Base-by-base conservation (phyloP, 371 early-diverging fungal genomes). In the Syncephalastrum monosporum region DNA sequence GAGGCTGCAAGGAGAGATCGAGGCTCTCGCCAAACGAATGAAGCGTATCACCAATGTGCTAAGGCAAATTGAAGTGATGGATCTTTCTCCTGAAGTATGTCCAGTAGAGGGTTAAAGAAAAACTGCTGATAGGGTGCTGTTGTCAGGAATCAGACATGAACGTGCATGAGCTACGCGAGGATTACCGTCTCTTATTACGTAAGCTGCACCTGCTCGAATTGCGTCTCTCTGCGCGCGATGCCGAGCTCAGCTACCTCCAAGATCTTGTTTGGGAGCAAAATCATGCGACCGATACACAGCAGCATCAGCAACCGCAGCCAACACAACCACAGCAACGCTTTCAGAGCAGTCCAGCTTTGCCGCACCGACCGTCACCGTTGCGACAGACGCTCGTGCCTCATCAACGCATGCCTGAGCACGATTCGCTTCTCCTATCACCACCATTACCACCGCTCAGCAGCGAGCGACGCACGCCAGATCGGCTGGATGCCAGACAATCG, bases 141-240 rank as follows among this genome's bases (percentile, higher is more conserved):
- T 21, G 15, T 4, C 15, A 23, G 47, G 42, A 27, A 38, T 23
- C 53, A 19, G 42, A 24, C 5, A 2, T 66, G 14, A 66, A 69
- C 27, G 59, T 53, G 13, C 64, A 67, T 13, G 25, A 55, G 1
- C 29, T 74, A 19, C n/a, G 64, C 16, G 55, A 58, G 25, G 73
- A 76, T 8, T 44, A 65, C n/a, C 64, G 53, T 13, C 15, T 61
- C 3, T 46, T 72, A 29, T 16, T 63, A 21, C 50, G 73, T 27
- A 72, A 71, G 50, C 43, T 72, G 19, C 71, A 69, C 55, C 44
- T 76, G 12, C 61, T 61, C 5, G 67, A 76, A 44, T 48, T 76
- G 12, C 64, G 77, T 44, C 23, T 72, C 23, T 52, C 67, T n/a
- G 69, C 77, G 13, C 60, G 73, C 49, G 77, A 76, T 53, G 71